Conservation (phyloP, 116 monocot genomes). For the Posidonia oceanica region DNA sequence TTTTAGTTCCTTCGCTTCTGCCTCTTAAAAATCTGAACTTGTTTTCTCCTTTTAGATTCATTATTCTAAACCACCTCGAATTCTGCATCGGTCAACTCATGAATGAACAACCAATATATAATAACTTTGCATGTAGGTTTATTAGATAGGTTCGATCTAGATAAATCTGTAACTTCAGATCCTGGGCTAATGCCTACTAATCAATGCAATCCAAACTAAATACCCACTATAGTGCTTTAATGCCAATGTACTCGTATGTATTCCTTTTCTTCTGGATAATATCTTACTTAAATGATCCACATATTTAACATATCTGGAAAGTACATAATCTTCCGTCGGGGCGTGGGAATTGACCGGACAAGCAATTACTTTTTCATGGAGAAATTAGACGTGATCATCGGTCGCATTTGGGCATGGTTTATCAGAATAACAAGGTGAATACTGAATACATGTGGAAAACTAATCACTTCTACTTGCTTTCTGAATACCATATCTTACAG, state of each 20-base stretch:
- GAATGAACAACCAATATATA: too few relatives aligned
- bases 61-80: too few relatives aligned
- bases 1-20: too few relatives aligned
- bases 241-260: not conserved
- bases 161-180: too few relatives aligned
- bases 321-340: slow-evolving; percentile 81
- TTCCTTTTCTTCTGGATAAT: not conserved
- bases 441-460: not conserved
- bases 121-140: too few relatives aligned
- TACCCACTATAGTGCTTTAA: too few relatives aligned
- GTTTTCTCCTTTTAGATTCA: too few relatives aligned
- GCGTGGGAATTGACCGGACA: slow-evolving; percentile 70
- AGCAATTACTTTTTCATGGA: slow-evolving; percentile 80
- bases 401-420: slow-evolving; percentile 62
- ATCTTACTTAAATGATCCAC: not conserved
- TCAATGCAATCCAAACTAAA: too few relatives aligned
- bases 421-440: slow-evolving; percentile 38
- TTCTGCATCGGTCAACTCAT: too few relatives aligned
- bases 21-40: too few relatives aligned
- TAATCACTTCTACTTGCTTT: not conserved
- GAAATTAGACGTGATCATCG: slow-evolving; percentile 68
- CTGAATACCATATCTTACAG: not conserved
- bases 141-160: too few relatives aligned
- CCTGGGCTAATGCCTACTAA: too few relatives aligned
- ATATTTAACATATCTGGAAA: slow-evolving; percentile 5